Conservation (phyloP, 441 rosid species). For the Rhodomyrtus psidioides region DNA sequence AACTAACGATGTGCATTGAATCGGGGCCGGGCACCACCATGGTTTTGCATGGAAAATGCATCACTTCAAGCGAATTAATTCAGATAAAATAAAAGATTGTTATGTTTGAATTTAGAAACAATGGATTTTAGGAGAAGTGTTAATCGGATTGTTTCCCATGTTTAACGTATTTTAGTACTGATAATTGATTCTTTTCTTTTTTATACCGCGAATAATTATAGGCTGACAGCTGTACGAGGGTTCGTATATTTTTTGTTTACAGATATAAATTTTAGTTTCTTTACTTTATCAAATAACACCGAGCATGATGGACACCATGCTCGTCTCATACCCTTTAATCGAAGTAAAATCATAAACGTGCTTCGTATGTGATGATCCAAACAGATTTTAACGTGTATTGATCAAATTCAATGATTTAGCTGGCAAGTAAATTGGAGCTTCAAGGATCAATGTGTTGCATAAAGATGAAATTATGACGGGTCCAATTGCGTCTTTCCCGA, state of each 20-base stretch:
- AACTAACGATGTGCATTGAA: not conserved
- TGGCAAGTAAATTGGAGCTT: not conserved
- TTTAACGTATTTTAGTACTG: not conserved
- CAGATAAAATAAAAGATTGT: not conserved
- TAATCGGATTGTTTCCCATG: too few relatives aligned
- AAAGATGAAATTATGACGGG: not conserved
- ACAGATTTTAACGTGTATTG: not conserved
- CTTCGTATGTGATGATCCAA: not conserved
- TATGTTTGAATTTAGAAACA: too few relatives aligned
- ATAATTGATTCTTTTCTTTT: not conserved
- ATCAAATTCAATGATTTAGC: not conserved
- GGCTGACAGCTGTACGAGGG: too few relatives aligned
- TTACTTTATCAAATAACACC: too few relatives aligned
- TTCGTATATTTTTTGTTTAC: not conserved
- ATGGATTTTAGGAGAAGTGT: too few relatives aligned
- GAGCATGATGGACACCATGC: accelerated
- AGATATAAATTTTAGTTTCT: not conserved
- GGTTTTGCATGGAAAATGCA: not conserved
- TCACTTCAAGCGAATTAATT: not conserved
- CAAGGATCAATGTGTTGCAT: not conserved
- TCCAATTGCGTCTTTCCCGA: not conserved
- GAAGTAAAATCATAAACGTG: not conserved
- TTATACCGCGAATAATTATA: too few relatives aligned
- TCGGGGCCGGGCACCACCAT: not conserved
- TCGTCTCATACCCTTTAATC: accelerated